Base-by-base conservation (phyloP, 1,284 basidiomycete genomes). In the Amylostereum areolatum region DNA sequence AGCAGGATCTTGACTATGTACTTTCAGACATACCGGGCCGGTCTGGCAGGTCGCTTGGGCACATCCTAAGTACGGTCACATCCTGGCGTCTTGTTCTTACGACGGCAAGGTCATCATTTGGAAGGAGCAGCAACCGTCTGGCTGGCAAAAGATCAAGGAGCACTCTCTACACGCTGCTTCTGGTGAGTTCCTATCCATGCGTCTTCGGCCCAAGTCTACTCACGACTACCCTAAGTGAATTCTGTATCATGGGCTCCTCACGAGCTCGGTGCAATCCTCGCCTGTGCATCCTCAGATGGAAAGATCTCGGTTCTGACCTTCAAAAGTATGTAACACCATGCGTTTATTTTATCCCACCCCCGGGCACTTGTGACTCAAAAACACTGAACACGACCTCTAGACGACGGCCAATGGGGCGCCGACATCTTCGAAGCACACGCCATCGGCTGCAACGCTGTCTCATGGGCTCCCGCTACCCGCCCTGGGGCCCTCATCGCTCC, bases 41-140 rank as follows among this genome's bases (percentile, higher is more conserved):
- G 93, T 99, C 34, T 98, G 96, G 95, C 94, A 97, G 66, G 86
- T 99, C 44, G 83, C 94, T n/a, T 99, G 96, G 97, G 96, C 92
- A 5, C 95, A 99, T 62, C 96, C 97, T 5, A 95, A 93, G 66
- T 95, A 92, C 59, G 96, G 96, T 1, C 86, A 91, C 55, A 97
- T 99, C 62, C 83, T 99, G 45, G 96, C 96, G 18, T 96, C 92
- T 33, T 97, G 92, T 66, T 97, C 95, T 4, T 99, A 98, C 67
- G 96, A 99, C 60, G 96, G 96, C 47, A 93, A 97, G 62, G 96
- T 98, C 41, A 82, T 98, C 67, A 96, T 99, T 58, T 99, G 97
- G 96, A 97, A 97, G 66, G 93, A 98, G 61, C 85, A 85, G 58
- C 73, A 62, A 32, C 60, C 75, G 7, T 77, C 77, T 35, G 80